Percentiles rank a stretch among this genome's conserved stretches.
Conservation (phyloP, 2,329 filamentous ascomycete species). For the Pseudogymnoascus sp. region DNA sequence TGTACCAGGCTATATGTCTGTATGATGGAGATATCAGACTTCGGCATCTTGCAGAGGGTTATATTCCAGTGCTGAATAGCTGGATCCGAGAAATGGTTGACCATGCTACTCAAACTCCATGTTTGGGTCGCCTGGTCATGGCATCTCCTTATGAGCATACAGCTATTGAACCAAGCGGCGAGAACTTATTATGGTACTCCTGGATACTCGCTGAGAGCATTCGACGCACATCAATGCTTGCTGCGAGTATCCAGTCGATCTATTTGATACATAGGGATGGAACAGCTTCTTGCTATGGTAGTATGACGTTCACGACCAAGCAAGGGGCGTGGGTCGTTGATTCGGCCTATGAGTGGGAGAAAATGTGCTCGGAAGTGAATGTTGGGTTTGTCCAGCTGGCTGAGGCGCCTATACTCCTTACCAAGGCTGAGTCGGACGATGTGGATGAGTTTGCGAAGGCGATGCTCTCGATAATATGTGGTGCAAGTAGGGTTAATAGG, state of each 20-base stretch:
- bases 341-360: constrained; percentile 23
- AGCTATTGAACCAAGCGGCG: constrained; percentile 16
- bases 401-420: constrained; percentile 10
- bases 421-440: background rate
- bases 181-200: constrained; percentile 25
- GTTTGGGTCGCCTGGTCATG: constrained; percentile 11
- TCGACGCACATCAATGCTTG: constrained; percentile 26
- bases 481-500: background rate
- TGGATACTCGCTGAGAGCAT: constrained; percentile 29
- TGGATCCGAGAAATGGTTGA: constrained; percentile 20
- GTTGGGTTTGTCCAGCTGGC: constrained; percentile 13
- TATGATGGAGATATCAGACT: constrained; percentile 26
- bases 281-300: constrained; percentile 21
- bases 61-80: constrained; percentile 18
- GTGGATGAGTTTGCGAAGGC: constrained; percentile 14
- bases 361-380: constrained; percentile 13
- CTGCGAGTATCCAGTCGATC: constrained; percentile 17
- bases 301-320: constrained; percentile 23
- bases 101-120: background rate
- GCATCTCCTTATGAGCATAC: background rate
- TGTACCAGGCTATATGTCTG: constrained; percentile 25
- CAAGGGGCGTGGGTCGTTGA: constrained; percentile 26
- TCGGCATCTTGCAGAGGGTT: constrained; percentile 21
- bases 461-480: background rate
- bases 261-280: constrained; percentile 19